Base-by-base conservation (phyloP, 495 filamentous ascomycete species). In the Hypoxylon rickii region DNA sequence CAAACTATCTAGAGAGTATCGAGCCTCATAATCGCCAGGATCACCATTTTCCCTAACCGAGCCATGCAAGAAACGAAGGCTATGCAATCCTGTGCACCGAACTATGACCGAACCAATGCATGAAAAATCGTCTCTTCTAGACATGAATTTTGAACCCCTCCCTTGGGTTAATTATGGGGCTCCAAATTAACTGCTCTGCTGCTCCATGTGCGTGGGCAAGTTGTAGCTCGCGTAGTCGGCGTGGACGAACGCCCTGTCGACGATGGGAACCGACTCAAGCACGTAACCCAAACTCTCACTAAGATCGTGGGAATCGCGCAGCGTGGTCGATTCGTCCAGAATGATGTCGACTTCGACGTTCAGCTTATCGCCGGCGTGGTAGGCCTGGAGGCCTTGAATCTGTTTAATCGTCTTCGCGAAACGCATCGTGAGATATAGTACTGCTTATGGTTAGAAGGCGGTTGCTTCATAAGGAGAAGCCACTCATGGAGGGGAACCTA, bases 391-490 rank as follows among this genome's bases (percentile, higher is more conserved):
- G 17, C 90, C 87, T 64, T 96, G 92, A 32, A 97, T 94, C 61
- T 91, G 88, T 61, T 85, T 85, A 53, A 97, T 92, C 3, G 88
- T 87, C 43, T 88, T 89, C 16, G 92, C 92, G 64, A 97, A 97
- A 1, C 92, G 84, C 91, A 97, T 96, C 1, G 90, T 92, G 52
- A 95, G 79, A 72, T 97, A 97, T 0, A 97, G 77, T 6, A 97
- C 74, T 77, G 29, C 31, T 37, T n/a, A 34, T 7, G 17, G 24
- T 60, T 51, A 65, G 48, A 34, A 22, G 31, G 6, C 6, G 3
- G 19, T 7, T 10, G 18, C 15, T 36, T 31, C 20, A 45, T 6
- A 33, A 31, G 5, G n/a, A 5, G 12, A 41, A 33, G 32, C 18
- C n/a, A n/a, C n/a, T 18, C 29, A 11, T 19, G 11, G 20, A 36